phyloP scores from a whole-genome alignment of 2,329 filamentous ascomycete species.

The Chalaropsis thielavioides region DNA sequence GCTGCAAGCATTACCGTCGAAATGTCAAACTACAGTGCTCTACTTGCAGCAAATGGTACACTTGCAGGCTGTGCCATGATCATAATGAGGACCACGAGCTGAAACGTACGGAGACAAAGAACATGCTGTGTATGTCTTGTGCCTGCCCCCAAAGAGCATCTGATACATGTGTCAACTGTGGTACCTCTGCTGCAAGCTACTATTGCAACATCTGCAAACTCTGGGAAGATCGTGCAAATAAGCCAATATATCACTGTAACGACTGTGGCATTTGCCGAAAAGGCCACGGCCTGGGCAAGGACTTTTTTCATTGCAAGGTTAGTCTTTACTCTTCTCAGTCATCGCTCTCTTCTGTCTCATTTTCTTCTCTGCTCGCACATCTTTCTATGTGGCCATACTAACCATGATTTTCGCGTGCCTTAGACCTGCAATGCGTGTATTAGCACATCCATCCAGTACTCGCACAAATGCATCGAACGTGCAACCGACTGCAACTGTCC shows the following conservation, averaged over 20 bases:
- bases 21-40: slow-evolving; percentile 94
- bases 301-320: slow-evolving; percentile 97
- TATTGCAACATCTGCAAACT: slow-evolving; percentile 92
- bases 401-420: slow-evolving; percentile 9
- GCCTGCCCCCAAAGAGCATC: slow-evolving; percentile 68
- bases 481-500: slow-evolving; percentile 93
- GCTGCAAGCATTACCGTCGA: slow-evolving; percentile 84
- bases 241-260: slow-evolving; percentile 88
- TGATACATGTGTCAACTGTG: slow-evolving; percentile 65
- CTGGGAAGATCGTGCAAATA: slow-evolving; percentile 86
- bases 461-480: slow-evolving; percentile 86
- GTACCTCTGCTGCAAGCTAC: slow-evolving; percentile 66
- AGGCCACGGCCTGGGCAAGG: slow-evolving; percentile 81
- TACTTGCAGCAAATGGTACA: slow-evolving; percentile 82
- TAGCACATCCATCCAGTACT: slow-evolving; percentile 67
- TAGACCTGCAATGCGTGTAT: slow-evolving; percentile 89
- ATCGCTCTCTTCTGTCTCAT: neutral
- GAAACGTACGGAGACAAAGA: slow-evolving; percentile 67
- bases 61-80: slow-evolving; percentile 90
- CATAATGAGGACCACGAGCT: slow-evolving; percentile 63
- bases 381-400: slow-evolving; percentile 9
- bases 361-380: neutral
- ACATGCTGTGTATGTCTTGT: slow-evolving; percentile 98
- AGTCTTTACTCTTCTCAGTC: slow-evolving; percentile 19
- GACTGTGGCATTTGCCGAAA: slow-evolving; percentile 93